phyloP scores from a whole-genome alignment of 1,139 yeast genomes.

The Kodamaea sp. region DNA sequence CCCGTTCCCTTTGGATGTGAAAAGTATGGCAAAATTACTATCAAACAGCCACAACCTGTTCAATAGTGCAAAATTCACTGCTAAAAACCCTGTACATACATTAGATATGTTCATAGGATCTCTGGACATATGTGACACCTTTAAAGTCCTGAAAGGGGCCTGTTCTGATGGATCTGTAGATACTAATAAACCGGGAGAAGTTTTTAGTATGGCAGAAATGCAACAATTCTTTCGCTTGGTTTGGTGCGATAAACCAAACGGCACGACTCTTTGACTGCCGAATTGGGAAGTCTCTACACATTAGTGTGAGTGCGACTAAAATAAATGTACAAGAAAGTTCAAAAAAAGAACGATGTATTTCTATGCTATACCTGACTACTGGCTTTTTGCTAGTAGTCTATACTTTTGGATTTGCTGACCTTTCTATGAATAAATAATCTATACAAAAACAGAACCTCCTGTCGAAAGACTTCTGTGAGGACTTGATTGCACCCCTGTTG shows the following conservation, averaged over 20 bases:
- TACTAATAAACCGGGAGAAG: slow-evolving; percentile 8
- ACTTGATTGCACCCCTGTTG: slow-evolving; percentile 5
- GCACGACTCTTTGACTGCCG: slow-evolving; percentile 8
- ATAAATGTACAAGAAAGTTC: no score
- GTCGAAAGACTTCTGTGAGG: slow-evolving; percentile 16
- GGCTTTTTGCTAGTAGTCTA: no score
- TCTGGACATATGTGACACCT: slow-evolving; percentile 7
- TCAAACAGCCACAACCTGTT: background rate
- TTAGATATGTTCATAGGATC: slow-evolving; percentile 6
- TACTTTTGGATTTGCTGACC: no score
- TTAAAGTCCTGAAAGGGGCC: no score
- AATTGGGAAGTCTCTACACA: slow-evolving; percentile 3
- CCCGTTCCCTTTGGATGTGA: slow-evolving; percentile 5
- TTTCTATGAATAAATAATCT: background rate
- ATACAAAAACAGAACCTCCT: slow-evolving; percentile 18
- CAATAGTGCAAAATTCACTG: background rate
- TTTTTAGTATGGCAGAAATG: slow-evolving; percentile 8
- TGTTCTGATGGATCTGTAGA: no score
- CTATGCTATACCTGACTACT: no score
- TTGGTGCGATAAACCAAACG: slow-evolving; percentile 9
- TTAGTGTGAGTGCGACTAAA: no score
- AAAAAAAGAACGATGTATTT: no score
- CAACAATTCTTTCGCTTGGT: slow-evolving; percentile 5
- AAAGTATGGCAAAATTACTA: slow-evolving; percentile 1
- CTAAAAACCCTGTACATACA: slow-evolving; percentile 4